Percentiles rank a stretch among this genome's conserved stretches.
Evolutionary conservation across 73 alveolate species (phyloP).

Genomic region (Vitrella brassicaformis): DNA sequence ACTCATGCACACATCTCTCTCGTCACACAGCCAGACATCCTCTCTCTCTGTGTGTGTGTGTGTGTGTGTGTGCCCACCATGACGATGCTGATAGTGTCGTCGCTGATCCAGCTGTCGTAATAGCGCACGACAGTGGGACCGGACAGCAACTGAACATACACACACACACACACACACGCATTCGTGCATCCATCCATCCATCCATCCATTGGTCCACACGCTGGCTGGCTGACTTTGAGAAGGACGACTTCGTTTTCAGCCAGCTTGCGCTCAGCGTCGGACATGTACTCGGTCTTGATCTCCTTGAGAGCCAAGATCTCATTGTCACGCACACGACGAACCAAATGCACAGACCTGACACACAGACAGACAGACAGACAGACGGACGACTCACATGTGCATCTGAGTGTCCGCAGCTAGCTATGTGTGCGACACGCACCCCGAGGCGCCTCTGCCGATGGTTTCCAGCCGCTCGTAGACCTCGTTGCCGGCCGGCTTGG

Average conservation of each 20-base stretch:
- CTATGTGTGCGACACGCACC: constrained; percentile 51
- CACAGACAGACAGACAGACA: background rate
- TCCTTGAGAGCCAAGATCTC: constrained; percentile 47
- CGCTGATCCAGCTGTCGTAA: constrained; percentile 68
- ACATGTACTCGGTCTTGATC: constrained; percentile 38
- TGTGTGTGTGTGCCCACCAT: too few relatives aligned
- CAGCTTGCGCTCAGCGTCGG: constrained; percentile 59
- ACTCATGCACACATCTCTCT: too few relatives aligned
- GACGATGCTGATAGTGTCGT: constrained; percentile 59
- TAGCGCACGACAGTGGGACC: constrained; percentile 65
- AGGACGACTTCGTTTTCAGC: constrained; percentile 82
- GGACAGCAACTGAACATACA: constrained; percentile 5
- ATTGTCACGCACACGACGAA: constrained; percentile 15
- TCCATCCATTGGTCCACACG: too few relatives aligned
- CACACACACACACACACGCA: background rate
- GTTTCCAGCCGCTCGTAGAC: constrained; percentile 16
- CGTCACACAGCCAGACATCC: too few relatives aligned
- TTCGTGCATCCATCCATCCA: too few relatives aligned
- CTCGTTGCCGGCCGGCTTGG: constrained; percentile 1
- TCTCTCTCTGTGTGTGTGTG: too few relatives aligned
- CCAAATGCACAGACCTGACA: constrained; percentile 12
- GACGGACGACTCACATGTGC: background rate
- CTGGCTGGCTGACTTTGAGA: constrained; percentile 41
- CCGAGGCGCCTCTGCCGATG: constrained; percentile 75
- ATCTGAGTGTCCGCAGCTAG: background rate